Conservation (phyloP, 2,329 filamentous ascomycete species). For the Botrytis porri region DNA sequence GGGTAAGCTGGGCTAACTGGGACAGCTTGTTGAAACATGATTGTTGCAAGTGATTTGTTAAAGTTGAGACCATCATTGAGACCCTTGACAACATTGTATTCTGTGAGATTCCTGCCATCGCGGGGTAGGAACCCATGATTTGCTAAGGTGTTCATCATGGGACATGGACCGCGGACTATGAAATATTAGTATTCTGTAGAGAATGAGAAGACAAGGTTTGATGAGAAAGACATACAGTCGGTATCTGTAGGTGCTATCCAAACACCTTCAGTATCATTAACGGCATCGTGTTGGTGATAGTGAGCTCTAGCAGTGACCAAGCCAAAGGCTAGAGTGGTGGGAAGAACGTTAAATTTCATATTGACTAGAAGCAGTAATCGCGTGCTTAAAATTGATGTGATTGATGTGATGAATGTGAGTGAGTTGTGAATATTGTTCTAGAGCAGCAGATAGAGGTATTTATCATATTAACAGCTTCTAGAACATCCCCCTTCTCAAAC, state of each 20-base stretch:
- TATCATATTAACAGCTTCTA: neutral
- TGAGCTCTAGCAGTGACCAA: neutral
- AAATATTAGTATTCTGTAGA: constrained; percentile 10
- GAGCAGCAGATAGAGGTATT: neutral
- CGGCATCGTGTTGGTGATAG: neutral
- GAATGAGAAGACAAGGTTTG: neutral
- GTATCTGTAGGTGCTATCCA: neutral
- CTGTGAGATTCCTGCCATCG: constrained; percentile 41
- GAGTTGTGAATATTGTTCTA: neutral
- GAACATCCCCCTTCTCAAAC: neutral
- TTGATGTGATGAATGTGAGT: neutral
- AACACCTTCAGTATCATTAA: neutral
- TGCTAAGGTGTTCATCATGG: constrained; percentile 45
- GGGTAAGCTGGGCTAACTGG: constrained; percentile 42
- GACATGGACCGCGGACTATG: constrained; percentile 40
- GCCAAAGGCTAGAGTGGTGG: neutral
- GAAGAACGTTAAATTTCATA: constrained; percentile 7
- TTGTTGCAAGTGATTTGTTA: constrained; percentile 39
- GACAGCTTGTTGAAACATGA: constrained; percentile 47
- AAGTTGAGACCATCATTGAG: constrained; percentile 46
- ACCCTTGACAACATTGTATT: constrained; percentile 39
- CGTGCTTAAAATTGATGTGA: neutral
- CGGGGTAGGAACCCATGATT: constrained; percentile 46
- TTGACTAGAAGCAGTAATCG: neutral
- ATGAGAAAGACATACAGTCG: neutral